Evolutionary conservation across 2,329 filamentous ascomycete genomes (phyloP), one percentile per base, ranked within the genome.

Genomic region (Aureobasidium sp.): DNA sequence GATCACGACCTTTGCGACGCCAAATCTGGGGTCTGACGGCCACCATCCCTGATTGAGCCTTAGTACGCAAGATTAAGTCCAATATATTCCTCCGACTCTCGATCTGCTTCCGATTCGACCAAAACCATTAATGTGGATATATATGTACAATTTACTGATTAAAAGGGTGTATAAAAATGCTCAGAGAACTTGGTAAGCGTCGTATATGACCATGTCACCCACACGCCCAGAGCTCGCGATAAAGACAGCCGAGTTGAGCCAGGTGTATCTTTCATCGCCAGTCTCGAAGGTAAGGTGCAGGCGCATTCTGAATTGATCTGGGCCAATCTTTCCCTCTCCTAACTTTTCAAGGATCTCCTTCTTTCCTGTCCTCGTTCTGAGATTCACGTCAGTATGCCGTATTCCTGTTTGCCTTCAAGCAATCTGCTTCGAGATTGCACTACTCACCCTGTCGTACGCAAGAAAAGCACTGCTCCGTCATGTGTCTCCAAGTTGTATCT

Each of bases 251-350:
- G 56, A 43, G 50, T 69, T 73, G 26, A 72, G 61, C 69, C 69
- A 71, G 27, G 64, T 64, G 50, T 72, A 73, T 56, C 67, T 63
- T 39, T 51, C 43, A 63, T 70, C 67, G 13, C 68, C 70, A 32
- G 66, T 70, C 57, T 72, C 69, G 50, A 72, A 66, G 3, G 63
- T 70, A 41, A 71, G 53, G 53, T 71, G 59, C 53, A 72, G 62
- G 0, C 69, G 66, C 69, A 72, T 72, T 61, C 66, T 61, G 62
- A 67, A 72, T 39, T 71, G 65, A 62, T 68, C 67, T 17, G 67
- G 57, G 2, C 46, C 63, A 52, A 67, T 70, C 3, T 62, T 65
- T 47, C 67, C 66, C 26, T 70, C 65, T 17, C 67, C 67, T 17
- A 71, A 52, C 32, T 66, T 68, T 62, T 69, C 64, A 37, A 69